Base-by-base conservation (phyloP, 2,329 filamentous ascomycete genomes). In the Arthroderma sp. region DNA sequence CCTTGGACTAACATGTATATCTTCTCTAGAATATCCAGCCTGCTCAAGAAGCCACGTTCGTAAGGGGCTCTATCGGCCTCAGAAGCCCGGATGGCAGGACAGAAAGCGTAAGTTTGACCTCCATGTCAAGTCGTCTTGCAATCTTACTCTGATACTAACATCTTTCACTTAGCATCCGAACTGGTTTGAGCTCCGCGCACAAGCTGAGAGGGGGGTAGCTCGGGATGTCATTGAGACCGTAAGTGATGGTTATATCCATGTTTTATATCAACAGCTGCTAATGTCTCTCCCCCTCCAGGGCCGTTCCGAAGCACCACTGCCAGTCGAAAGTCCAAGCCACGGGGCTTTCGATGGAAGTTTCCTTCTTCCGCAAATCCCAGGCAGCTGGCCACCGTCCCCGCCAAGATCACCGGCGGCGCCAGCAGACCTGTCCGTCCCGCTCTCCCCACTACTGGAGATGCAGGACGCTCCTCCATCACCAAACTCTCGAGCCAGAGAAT, bases 361-460 rank as follows among this genome's bases (percentile, higher is more conserved):
- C 8, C 28, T 31, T 51, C 47, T 51, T 51, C 28, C 47, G 15
- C 47, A 31, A 33, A 31, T 51, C 4, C 47, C 47, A 51, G 47
- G 47, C 6, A 51, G 47, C 47, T 51, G 47, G 47, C 47, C 47
- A 35, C 21, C 6, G 47, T 51, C 47, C 47, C 47, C 47, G 28
- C 47, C 47, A 15, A n/a, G 47, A 9, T 11, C 47, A 6, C 1
- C 28, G 15, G 47, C 23, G 25, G 28, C 25, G 47, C 47, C 47
- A 31, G 47, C 28, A 31, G 25, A 33, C 25, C 28, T 35, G 47
- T 6, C 47, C 28, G 23, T 33, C 15, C 23, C 33, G 23, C 47
- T 25, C 25, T 28, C 41, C 28, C 4, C 28, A 7, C 28, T 31
- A 11, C 47, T 8, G 7, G 28, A 51, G 13, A 13, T 19, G 23